A percentile compares a stretch with the other conserved stretches of the same genome.
Conservation (phyloP, 495 filamentous ascomycete species). For the Echria macrotheca region DNA sequence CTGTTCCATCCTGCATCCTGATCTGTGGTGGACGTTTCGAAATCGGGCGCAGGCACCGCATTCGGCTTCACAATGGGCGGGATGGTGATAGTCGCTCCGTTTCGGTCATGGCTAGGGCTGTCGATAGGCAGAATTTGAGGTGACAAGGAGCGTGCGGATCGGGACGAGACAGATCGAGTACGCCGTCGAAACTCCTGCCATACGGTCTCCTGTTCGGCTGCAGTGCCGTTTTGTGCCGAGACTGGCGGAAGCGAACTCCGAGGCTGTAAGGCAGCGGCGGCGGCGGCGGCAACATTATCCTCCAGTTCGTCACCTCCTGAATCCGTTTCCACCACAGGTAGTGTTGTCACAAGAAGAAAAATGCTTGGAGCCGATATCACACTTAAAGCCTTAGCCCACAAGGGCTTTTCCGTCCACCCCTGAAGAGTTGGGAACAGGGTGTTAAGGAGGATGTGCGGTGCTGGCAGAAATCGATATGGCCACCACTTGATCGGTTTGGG, state of each 20-base stretch:
- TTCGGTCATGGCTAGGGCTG: no score
- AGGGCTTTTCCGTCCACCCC: slow-evolving; percentile 67
- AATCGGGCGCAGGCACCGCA: slow-evolving; percentile 18
- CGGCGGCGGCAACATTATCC: slow-evolving; percentile 25
- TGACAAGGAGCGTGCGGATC: slow-evolving; percentile 13
- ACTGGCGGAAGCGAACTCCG: slow-evolving; percentile 27
- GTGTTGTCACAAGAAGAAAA: slow-evolving; percentile 80
- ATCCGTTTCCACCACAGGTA: slow-evolving; percentile 80
- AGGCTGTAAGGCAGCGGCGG: slow-evolving; percentile 15
- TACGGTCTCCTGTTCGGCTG: slow-evolving; percentile 36
- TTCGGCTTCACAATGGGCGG: no score
- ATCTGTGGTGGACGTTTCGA: slow-evolving; percentile 25
- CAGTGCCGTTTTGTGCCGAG: slow-evolving; percentile 21
- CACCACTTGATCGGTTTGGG: slow-evolving; percentile 57
- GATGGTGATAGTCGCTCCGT: no score
- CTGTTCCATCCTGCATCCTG: slow-evolving; percentile 68
- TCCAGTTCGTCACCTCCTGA: slow-evolving; percentile 46
- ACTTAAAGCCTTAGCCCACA: slow-evolving; percentile 72
- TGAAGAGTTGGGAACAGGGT: slow-evolving; percentile 88
- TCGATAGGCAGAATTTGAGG: no score
- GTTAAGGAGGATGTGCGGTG: slow-evolving; percentile 60
- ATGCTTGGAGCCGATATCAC: slow-evolving; percentile 81
- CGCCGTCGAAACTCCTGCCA: slow-evolving; percentile 50
- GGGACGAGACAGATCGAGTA: slow-evolving; percentile 27
- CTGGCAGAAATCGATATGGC: slow-evolving; percentile 65